A percentile compares a stretch with the other conserved stretches of the same genome.
Evolutionary conservation across 176 grass and related monocot species (phyloP).

Genomic region (Musa itinerans): DNA sequence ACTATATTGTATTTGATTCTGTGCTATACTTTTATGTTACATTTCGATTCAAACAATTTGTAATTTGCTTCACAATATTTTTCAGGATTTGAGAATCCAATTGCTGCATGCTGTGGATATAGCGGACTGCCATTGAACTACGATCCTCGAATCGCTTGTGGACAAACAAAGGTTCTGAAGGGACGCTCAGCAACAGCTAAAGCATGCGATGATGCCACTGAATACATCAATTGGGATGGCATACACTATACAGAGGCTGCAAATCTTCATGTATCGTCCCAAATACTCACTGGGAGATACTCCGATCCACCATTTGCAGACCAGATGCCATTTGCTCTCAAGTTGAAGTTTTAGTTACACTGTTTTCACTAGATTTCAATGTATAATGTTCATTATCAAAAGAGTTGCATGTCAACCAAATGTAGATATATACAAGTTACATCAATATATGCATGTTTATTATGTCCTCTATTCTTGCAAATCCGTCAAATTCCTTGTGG

Average conservation of each 20-base stretch:
- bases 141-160: conserved; percentile 58
- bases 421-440: too few relatives aligned
- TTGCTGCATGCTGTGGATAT: conserved; percentile 71
- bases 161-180: conserved; percentile 54
- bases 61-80: not conserved
- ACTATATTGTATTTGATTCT: too few relatives aligned
- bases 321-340: conserved; percentile 80
- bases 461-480: too few relatives aligned
- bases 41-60: not conserved
- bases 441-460: too few relatives aligned
- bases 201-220: conserved; percentile 67
- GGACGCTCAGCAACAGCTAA: conserved; percentile 45
- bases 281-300: conserved; percentile 83
- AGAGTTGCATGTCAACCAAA: not conserved
- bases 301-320: conserved; percentile 68
- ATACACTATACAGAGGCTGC: conserved; percentile 92
- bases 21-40: not conserved
- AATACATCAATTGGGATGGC: conserved; percentile 87
- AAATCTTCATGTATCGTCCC: conserved; percentile 68
- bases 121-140: conserved; percentile 83
- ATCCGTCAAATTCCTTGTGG: too few relatives aligned
- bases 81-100: conserved; percentile 77
- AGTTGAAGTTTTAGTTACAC: conserved; percentile 56
- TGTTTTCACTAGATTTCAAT: not conserved
- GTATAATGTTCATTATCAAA: not conserved